Base-by-base conservation (phyloP, 2,329 filamentous ascomycete species). In the Sclerotinia sclerotiorum region DNA sequence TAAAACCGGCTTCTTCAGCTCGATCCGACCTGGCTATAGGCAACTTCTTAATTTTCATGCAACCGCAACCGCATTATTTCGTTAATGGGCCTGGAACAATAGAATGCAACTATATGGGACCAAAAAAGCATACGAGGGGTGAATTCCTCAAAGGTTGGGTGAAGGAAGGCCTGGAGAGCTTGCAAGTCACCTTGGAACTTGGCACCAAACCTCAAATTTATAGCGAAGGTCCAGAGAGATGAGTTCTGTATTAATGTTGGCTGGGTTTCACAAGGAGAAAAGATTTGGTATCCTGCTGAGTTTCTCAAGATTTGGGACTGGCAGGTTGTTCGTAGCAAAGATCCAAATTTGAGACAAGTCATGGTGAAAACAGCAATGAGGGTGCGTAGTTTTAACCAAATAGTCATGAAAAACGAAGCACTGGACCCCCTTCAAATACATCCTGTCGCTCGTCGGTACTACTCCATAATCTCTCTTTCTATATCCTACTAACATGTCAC, bases 11-110 rank as follows among this genome's bases (percentile, higher is more conserved):
- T n/a, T n/a, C n/a, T n/a, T n/a, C n/a, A n/a, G n/a, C n/a, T n/a
- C n/a, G n/a, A n/a, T n/a, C n/a, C n/a, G n/a, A n/a, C n/a, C n/a
- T n/a, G n/a, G n/a, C n/a, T n/a, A n/a, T n/a, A n/a, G n/a, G n/a
- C n/a, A n/a, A n/a, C n/a, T n/a, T n/a, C n/a, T n/a, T n/a, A n/a
- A n/a, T n/a, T n/a, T n/a, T n/a, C n/a, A n/a, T n/a, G n/a, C 29
- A 17, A 61, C 52, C 19, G 67, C 71, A 1, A 55, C 70, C 2
- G 69, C 71, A n/a, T 72, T 72, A 51, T 72, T 39, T 27, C 64
- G 1, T 10, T 49, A 15, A n/a, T 15, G 15, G 17, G 27, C 3
- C 56, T 60, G 5, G 13, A 60, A 24, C 6, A 60, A 3, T 60
- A 19, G 42, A 42, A 19, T 13, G 29, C 19, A 55, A 35, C 10